A percentile compares a stretch with the other conserved stretches of the same genome.
phyloP scores from a whole-genome alignment of 495 filamentous ascomycete species.

The Cladorrhinum samala region DNA sequence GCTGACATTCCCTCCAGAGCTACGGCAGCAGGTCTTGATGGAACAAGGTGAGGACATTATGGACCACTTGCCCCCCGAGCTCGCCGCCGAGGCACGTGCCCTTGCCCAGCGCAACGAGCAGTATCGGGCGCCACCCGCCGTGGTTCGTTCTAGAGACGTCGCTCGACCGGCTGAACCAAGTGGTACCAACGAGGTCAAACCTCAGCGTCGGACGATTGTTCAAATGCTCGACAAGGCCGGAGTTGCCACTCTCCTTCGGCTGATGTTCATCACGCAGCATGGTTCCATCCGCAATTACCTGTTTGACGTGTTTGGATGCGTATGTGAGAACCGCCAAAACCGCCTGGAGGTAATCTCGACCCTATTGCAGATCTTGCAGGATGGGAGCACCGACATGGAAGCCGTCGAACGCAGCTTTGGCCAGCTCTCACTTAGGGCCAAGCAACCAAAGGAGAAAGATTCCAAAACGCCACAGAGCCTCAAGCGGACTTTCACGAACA shows the following conservation, averaged over 20 bases:
- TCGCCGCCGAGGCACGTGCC: slow-evolving; percentile 79
- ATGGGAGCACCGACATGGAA: slow-evolving; percentile 85
- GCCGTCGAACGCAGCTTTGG: slow-evolving; percentile 94
- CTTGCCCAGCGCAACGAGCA: slow-evolving; percentile 27
- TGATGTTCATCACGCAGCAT: slow-evolving; percentile 95
- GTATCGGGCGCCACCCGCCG: slow-evolving; percentile 15
- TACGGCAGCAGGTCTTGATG: slow-evolving; percentile 79
- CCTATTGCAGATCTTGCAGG: slow-evolving; percentile 89
- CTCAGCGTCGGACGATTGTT: slow-evolving; percentile 69
- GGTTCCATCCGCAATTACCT: slow-evolving; percentile 70
- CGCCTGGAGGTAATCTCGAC: slow-evolving; percentile 91
- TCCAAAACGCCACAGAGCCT: slow-evolving; percentile 73
- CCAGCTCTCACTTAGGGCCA: slow-evolving; percentile 84
- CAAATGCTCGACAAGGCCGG: slow-evolving; percentile 97
- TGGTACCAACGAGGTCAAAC: slow-evolving; percentile 46
- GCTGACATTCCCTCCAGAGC: slow-evolving; percentile 76
- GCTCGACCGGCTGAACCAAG: slow-evolving; percentile 24
- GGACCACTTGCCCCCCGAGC: slow-evolving; percentile 74
- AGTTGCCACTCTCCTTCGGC: slow-evolving; percentile 83
- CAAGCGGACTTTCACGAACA: slow-evolving; percentile 61
- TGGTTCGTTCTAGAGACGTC: slow-evolving; percentile 23
- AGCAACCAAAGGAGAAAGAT: slow-evolving; percentile 58
- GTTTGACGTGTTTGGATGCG: slow-evolving; percentile 76
- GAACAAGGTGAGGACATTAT: slow-evolving; percentile 89
- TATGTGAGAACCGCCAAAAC: slow-evolving; percentile 91